phyloP scores from a whole-genome alignment of 2,329 filamentous ascomycete species.

The Fusarium xylarioides region DNA sequence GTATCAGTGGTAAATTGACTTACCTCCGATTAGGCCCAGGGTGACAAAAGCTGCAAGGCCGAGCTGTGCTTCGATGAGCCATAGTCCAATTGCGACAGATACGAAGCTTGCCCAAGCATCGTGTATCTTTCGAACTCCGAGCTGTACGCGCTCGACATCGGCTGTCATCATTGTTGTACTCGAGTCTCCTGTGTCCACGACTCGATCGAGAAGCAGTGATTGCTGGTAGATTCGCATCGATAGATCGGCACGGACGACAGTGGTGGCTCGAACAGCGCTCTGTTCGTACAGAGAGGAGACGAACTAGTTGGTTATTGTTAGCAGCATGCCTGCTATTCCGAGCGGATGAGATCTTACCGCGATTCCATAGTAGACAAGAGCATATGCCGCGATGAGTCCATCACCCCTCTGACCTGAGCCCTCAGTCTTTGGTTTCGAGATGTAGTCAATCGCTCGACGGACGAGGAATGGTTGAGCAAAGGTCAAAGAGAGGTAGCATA shows the following conservation, averaged over 20 bases:
- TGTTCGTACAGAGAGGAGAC: background rate
- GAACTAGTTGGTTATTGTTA: accelerated
- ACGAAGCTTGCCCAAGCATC: background rate
- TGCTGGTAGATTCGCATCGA: background rate
- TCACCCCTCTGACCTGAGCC: background rate
- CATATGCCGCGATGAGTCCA: background rate
- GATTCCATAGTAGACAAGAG: background rate
- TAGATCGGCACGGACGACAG: background rate
- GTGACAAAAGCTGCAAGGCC: background rate
- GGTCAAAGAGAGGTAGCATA: background rate
- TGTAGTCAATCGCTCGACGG: background rate
- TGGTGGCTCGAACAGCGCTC: background rate
- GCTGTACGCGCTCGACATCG: background rate
- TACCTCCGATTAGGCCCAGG: accelerated
- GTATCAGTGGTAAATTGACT: background rate
- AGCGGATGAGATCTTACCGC: accelerated
- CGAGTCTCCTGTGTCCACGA: background rate
- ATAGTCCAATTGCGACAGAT: background rate
- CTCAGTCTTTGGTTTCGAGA: background rate
- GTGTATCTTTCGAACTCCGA: background rate
- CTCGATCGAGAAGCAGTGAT: background rate
- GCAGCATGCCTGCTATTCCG: accelerated
- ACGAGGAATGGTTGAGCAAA: background rate
- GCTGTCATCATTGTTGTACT: background rate
- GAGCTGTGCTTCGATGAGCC: background rate